Evolutionary conservation across 192 early-diverging fungal genomes (phyloP).

Genomic region (Pilobolus umbonatus): DNA sequence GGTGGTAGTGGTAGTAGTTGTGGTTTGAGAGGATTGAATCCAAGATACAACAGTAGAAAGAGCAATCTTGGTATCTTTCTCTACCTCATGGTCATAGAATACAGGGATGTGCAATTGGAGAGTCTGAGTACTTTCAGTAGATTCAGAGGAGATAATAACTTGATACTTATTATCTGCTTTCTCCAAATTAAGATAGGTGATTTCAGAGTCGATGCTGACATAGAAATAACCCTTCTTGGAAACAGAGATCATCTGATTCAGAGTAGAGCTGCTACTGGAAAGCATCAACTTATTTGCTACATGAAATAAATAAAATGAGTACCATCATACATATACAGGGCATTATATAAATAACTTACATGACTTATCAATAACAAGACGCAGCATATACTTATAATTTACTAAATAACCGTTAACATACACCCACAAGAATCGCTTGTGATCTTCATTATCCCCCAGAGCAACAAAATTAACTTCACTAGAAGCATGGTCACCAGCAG

Average conservation of each 20-base stretch:
- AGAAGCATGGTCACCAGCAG: constrained; percentile 13
- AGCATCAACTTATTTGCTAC: constrained; percentile 11
- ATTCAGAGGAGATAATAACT: background rate
- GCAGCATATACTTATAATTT: constrained; percentile 27
- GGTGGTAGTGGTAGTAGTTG: constrained; percentile 10
- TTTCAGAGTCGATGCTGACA: background rate
- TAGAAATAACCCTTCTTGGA: constrained; percentile 11
- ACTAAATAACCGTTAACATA: constrained; percentile 26
- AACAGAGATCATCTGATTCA: constrained; percentile 14
- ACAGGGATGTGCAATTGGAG: constrained; percentile 16
- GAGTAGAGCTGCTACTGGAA: background rate
- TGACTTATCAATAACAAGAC: constrained; percentile 7
- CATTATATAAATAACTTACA: constrained; percentile 17
- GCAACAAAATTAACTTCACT: constrained; percentile 1
- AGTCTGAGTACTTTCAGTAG: constrained; percentile 5
- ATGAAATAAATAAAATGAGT: constrained; percentile 2
- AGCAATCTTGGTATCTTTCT: constrained; percentile 6
- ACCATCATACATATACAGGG: background rate
- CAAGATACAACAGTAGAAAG: constrained; percentile 14
- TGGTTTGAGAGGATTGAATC: constrained; percentile 3
- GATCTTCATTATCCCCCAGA: constrained; percentile 12
- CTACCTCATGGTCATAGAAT: constrained; percentile 6
- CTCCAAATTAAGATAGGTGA: constrained; percentile 9
- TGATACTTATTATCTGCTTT: background rate
- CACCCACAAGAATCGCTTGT: constrained; percentile 25